These are phyloP conservation scores for Orbilia javanica DNA, from an alignment of 2,329 filamentous ascomycete genomes.

Conservation along the genomic window DNA sequence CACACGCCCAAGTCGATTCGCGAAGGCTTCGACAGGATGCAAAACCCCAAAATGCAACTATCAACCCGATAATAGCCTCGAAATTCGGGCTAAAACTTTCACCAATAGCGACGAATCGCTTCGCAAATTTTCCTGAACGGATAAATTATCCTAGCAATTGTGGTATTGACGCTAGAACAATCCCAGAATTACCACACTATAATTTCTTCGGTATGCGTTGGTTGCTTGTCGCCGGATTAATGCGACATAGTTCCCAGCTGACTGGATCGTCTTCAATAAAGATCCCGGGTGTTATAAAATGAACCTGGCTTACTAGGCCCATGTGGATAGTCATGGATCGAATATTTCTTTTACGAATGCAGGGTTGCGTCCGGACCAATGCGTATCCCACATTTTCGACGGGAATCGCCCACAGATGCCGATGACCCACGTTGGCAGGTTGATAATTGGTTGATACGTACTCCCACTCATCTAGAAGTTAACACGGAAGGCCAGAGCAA, in stretches of 20 bases:
- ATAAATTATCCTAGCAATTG: conserved; percentile 31
- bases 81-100: conserved; percentile 33
- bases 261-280: not conserved
- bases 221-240: conserved; percentile 1
- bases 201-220: not conserved
- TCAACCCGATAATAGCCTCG: conserved; percentile 18
- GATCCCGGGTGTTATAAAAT: conserved; percentile 12
- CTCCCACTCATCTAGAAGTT: not conserved
- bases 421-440: not conserved
- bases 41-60: not conserved
- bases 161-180: not conserved
- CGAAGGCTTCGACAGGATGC: not conserved
- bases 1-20: not conserved
- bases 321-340: not conserved
- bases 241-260: not conserved
- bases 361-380: not conserved
- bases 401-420: conserved; percentile 5
- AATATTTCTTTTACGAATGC: not conserved
- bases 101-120: not conserved
- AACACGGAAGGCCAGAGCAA: too few species aligned
- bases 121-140: conserved; percentile 16
- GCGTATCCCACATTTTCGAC: conserved; percentile 5
- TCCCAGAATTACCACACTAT: conserved; percentile 12
- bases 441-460: not conserved
- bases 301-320: not conserved